A percentile compares a stretch with the other conserved stretches of the same genome.
Evolutionary conservation across 805 yeast genomes (phyloP).

Genomic region (Yarrowia sp.): DNA sequence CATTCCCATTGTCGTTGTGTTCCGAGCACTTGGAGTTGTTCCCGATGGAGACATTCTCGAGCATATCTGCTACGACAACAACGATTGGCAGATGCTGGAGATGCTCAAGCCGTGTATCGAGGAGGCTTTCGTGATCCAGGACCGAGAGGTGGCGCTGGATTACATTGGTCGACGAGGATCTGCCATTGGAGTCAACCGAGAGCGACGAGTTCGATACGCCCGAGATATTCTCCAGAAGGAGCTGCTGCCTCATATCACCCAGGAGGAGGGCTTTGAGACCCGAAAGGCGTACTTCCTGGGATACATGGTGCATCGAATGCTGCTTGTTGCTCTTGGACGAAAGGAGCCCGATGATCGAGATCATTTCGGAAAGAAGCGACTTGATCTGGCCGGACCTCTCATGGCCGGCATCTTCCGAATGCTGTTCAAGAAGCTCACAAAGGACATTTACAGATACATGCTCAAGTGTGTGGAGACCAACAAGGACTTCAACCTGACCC

Average conservation of each 20-base stretch:
- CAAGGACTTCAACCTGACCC: conserved; percentile 91
- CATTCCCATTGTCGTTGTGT: conserved; percentile 93
- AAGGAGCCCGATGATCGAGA: conserved; percentile 99
- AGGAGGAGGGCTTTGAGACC: conserved; percentile 94
- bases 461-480: conserved; percentile 98
- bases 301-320: conserved; percentile 93
- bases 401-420: conserved; percentile 93
- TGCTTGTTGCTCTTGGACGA: conserved; percentile 94
- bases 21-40: conserved; percentile 96
- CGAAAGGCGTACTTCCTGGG: conserved; percentile 97
- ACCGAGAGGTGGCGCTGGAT: conserved; percentile 96
- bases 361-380: conserved; percentile 97
- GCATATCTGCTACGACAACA: conserved; percentile 95
- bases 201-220: conserved; percentile 97
- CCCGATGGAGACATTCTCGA: conserved; percentile 99
- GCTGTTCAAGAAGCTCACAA: conserved; percentile 89
- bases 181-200: conserved; percentile 92
- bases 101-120: conserved; percentile 99
- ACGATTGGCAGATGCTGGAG: conserved; percentile 99
- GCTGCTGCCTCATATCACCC: conserved; percentile 94
- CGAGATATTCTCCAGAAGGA: conserved; percentile 95
- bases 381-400: conserved; percentile 97
- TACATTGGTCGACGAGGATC: conserved; percentile 98
- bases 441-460: conserved; percentile 96
- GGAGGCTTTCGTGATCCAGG: conserved; percentile 97